A percentile compares a stretch with the other conserved stretches of the same genome.
These are phyloP conservation scores for Combretum micranthum DNA, from an alignment of 345 rosid species.

Conservation along the genomic window DNA sequence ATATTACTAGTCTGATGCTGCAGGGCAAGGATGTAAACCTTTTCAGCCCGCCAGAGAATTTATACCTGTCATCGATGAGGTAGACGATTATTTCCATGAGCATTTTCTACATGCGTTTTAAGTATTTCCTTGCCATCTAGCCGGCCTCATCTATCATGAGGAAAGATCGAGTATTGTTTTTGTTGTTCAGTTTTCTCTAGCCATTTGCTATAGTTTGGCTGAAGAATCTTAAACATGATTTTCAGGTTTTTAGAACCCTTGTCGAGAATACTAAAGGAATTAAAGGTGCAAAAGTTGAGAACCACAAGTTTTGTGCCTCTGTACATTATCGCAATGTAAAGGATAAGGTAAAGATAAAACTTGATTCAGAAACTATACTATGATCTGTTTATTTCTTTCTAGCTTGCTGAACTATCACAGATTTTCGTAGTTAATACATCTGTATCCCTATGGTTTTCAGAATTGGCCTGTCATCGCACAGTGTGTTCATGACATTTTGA, in stretches of 20 bases:
- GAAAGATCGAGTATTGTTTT: too few relatives aligned
- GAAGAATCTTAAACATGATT: neutral
- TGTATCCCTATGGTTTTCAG: conserved; percentile 26
- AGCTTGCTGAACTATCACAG: too few relatives aligned
- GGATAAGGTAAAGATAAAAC: conserved; percentile 48
- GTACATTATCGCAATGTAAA: conserved; percentile 99
- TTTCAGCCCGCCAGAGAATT: conserved; percentile 96
- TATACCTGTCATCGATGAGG: conserved; percentile 73
- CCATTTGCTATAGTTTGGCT: too few relatives aligned
- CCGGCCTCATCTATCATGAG: too few relatives aligned
- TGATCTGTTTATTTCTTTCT: neutral
- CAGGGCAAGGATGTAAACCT: conserved; percentile 77
- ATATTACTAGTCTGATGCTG: neutral
- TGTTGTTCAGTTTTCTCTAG: too few relatives aligned
- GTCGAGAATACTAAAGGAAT: conserved; percentile 61
- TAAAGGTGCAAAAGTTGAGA: conserved; percentile 81
- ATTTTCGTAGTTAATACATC: neutral
- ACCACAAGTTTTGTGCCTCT: conserved; percentile 92
- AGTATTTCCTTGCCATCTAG: neutral
- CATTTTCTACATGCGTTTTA: neutral
- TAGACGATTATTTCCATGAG: conserved; percentile 2
- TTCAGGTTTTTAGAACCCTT: conserved; percentile 79
- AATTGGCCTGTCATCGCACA: conserved; percentile 81
- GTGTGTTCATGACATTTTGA: conserved; percentile 71
- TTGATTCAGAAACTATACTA: neutral